A percentile compares a stretch with the other conserved stretches of the same genome.
These are phyloP conservation scores for Aspergillus diversus DNA, from an alignment of 495 filamentous ascomycete genomes.

Conservation along the genomic window DNA sequence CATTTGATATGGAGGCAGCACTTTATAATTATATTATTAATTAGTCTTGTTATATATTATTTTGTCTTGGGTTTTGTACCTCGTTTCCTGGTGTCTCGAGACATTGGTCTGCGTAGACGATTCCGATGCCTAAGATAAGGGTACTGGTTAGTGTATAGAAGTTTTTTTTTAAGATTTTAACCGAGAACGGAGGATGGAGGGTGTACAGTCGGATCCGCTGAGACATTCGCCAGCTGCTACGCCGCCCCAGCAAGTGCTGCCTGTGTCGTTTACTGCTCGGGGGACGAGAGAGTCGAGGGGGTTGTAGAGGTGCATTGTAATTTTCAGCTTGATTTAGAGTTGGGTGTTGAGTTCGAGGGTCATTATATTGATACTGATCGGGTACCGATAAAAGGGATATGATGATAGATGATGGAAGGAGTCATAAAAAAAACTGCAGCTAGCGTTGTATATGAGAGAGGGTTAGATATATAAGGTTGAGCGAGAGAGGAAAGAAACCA, in stretches of 20 bases:
- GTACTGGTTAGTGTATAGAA: background rate
- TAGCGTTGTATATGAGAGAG: too few relatives aligned
- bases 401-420: too few relatives aligned
- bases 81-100: background rate
- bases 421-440: too few relatives aligned
- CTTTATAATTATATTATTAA: background rate
- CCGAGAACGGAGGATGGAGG: background rate
- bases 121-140: background rate
- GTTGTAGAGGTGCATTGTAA: constrained; percentile 7
- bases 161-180: background rate
- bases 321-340: background rate
- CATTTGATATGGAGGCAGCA: constrained; percentile 13
- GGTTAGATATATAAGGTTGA: too few relatives aligned
- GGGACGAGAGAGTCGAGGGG: constrained; percentile 6
- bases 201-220: constrained; percentile 2
- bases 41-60: background rate
- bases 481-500: too few relatives aligned
- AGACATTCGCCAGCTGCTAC: constrained; percentile 11
- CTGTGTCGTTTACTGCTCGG: background rate
- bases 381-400: background rate
- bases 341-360: background rate
- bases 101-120: background rate
- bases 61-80: background rate
- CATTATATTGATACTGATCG: background rate
- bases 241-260: background rate